Evolutionary conservation across 106 monocot species (phyloP).

Genomic region (Apostasia ramifera): DNA sequence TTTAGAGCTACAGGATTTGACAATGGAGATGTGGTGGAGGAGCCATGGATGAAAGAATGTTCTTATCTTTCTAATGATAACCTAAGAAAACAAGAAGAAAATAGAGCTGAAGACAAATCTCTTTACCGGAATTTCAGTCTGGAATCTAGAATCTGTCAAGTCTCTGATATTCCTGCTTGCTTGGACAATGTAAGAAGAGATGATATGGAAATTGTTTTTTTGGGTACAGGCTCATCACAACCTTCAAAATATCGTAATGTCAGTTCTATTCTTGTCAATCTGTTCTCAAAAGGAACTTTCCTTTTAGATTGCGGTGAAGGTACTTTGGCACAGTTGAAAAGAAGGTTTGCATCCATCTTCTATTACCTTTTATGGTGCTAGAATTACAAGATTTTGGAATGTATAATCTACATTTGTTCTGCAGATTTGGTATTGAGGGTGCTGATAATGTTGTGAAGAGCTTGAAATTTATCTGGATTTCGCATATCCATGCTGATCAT

Average conservation of each 20-base stretch:
- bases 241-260: constrained; percentile 98
- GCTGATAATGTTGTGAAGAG: constrained; percentile 77
- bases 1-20: not conserved
- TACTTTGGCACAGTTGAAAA: constrained; percentile 82
- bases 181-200: constrained; percentile 81
- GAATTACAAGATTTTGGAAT: not conserved
- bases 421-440: constrained; percentile 80
- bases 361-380: not conserved
- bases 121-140: constrained; percentile 10
- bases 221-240: constrained; percentile 96
- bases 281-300: constrained; percentile 82
- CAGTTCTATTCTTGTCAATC: constrained; percentile 85
- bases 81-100: constrained; percentile 10
- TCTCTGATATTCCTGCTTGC: constrained; percentile 58
- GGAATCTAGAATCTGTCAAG: constrained; percentile 7
- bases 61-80: constrained; percentile 9
- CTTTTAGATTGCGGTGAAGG: constrained; percentile 99
- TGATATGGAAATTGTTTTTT: constrained; percentile 87
- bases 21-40: constrained; percentile 42
- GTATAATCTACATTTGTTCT: constrained; percentile 6
- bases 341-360: constrained; percentile 47
- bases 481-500: constrained; percentile 98
- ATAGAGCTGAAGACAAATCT: constrained; percentile 11
- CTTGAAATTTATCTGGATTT: constrained; percentile 83
- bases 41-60: constrained; percentile 64